phyloP scores from a whole-genome alignment of 352 stramenopile genomes.

The Globisporangium iwayamae region DNA sequence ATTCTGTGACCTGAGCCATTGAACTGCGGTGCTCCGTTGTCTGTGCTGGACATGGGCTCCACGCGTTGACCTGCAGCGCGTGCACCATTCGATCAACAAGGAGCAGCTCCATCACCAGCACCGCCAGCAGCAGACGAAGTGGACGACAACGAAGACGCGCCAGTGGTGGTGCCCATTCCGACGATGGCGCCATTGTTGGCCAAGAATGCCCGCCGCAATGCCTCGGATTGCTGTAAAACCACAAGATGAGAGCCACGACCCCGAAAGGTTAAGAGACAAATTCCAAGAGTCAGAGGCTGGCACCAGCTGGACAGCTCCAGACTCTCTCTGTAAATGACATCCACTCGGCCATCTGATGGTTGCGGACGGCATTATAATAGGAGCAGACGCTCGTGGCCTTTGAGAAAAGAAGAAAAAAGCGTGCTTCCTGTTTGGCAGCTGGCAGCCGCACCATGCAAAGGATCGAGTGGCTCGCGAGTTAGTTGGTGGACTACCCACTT shows the following conservation, averaged over 20 bases:
- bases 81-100: not conserved
- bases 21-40: not conserved
- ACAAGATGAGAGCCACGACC: not conserved
- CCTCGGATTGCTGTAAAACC: not conserved
- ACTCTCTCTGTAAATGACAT: not conserved
- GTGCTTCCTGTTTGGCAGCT: not conserved
- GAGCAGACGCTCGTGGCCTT: too few species aligned
- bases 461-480: too few species aligned
- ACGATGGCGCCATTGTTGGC: not conserved
- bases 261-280: not conserved
- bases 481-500: not conserved
- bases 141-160: not conserved
- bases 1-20: slow-evolving; percentile 19
- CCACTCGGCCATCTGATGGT: not conserved
- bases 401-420: not conserved
- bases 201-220: not conserved
- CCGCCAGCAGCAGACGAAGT: not conserved
- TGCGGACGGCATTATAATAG: too few species aligned
- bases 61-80: slow-evolving; percentile 5
- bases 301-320: not conserved
- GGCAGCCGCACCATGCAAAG: not conserved
- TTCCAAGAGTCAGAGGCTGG: not conserved
- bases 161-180: not conserved
- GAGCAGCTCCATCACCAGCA: not conserved
- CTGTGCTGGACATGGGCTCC: slow-evolving; percentile 1